Percentiles rank a stretch among this genome's conserved stretches.
phyloP scores from a whole-genome alignment of 2,329 filamentous ascomycete genomes.

The Ceratocystis ficicola region DNA sequence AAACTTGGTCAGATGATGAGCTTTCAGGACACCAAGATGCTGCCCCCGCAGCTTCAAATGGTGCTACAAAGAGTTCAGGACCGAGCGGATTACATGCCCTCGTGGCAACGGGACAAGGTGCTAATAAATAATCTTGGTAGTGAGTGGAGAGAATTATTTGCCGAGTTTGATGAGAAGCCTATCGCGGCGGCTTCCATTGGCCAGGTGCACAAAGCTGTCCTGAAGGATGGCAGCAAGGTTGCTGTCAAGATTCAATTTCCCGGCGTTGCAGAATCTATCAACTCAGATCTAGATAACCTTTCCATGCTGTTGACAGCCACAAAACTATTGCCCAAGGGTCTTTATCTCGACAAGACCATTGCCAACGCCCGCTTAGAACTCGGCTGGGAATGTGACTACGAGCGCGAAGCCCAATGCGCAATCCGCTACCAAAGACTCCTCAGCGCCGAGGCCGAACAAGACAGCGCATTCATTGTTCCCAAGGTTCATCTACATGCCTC shows the following conservation, averaged over 20 bases:
- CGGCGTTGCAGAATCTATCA: constrained; percentile 88
- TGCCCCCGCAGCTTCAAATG: constrained; percentile 74
- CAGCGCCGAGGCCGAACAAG: constrained; percentile 36
- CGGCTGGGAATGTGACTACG: constrained; percentile 94
- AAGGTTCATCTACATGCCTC: constrained; percentile 65
- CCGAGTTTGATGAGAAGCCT: constrained; percentile 75
- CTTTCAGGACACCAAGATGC: constrained; percentile 92
- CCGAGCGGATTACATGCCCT: constrained; percentile 94
- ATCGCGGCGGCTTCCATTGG: constrained; percentile 95
- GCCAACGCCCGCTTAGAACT: constrained; percentile 86
- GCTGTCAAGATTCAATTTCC: constrained; percentile 98
- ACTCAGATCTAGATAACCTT: constrained; percentile 90
- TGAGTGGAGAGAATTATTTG: constrained; percentile 75
- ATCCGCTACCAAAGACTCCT: constrained; percentile 65
- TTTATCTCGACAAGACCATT: constrained; percentile 95
- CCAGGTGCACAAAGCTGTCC: constrained; percentile 76
- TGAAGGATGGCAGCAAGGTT: constrained; percentile 63
- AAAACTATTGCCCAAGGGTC: constrained; percentile 73
- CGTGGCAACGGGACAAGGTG: constrained; percentile 80
- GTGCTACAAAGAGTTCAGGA: constrained; percentile 92
- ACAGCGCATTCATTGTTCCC: constrained; percentile 67
- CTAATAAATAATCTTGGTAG: constrained; percentile 64
- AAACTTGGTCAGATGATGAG: constrained; percentile 98
- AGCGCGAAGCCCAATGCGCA: constrained; percentile 73
- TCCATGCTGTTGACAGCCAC: constrained; percentile 83